These are phyloP conservation scores for Fusarium irregulare DNA, from an alignment of 2,329 filamentous ascomycete species.

Conservation along the genomic window DNA sequence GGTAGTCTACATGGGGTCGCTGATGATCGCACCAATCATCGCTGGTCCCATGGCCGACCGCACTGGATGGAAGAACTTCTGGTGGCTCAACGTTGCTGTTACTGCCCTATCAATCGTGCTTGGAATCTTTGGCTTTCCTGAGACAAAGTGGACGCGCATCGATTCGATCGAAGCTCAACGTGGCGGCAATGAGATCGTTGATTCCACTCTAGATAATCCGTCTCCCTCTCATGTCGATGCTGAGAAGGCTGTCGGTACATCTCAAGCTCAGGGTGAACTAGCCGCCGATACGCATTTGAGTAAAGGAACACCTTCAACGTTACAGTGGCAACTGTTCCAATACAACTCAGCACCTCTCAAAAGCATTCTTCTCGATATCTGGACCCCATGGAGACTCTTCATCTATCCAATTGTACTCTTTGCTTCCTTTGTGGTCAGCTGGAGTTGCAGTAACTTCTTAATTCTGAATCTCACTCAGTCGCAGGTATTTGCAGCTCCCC, in stretches of 20 bases:
- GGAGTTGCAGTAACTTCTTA: conserved; percentile 18
- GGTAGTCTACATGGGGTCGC: conserved; percentile 24
- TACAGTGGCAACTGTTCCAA: conserved; percentile 1
- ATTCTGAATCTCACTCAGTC: conserved; percentile 12
- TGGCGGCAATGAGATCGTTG: neutral
- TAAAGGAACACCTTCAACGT: neutral
- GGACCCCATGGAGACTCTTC: conserved; percentile 6
- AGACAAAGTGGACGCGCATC: neutral
- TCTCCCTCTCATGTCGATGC: neutral
- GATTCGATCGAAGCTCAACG: neutral
- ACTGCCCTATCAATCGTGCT: neutral
- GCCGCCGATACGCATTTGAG: neutral
- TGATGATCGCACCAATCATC: conserved; percentile 16
- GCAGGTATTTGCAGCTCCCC: conserved; percentile 6
- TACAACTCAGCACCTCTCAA: neutral
- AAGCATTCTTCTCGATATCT: neutral
- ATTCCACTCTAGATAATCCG: neutral
- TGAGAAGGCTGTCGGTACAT: neutral
- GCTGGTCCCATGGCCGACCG: neutral
- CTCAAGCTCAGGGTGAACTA: neutral
- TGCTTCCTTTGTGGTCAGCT: conserved; percentile 10
- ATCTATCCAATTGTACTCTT: conserved; percentile 4
- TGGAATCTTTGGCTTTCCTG: conserved; percentile 1
- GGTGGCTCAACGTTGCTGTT: conserved; percentile 5
- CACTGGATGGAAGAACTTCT: conserved; percentile 10